Evolutionary conservation across 2,329 filamentous ascomycete genomes (phyloP).

Genomic region (Mycocentrospora acerina): DNA sequence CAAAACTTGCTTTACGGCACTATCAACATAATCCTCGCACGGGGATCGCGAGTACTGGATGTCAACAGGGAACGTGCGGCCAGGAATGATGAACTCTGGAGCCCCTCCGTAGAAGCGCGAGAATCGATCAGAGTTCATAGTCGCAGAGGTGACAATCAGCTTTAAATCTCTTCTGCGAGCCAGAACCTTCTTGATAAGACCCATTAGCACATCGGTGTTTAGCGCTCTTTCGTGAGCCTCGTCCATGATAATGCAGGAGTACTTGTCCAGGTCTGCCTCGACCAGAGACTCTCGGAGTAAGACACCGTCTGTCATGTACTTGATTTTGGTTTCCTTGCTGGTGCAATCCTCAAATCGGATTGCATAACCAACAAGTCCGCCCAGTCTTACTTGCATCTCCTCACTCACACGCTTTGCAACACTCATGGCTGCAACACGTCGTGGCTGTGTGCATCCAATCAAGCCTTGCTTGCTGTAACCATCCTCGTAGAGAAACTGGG

Average conservation of each 20-base stretch:
- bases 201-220: constrained; percentile 97
- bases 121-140: constrained; percentile 97
- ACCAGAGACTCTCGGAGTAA: constrained; percentile 89
- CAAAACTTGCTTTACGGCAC: constrained; percentile 91
- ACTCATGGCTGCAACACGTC: constrained; percentile 97
- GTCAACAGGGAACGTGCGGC: constrained; percentile 94
- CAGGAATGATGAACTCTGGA: constrained; percentile 94
- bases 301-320: constrained; percentile 99
- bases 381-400: constrained; percentile 94
- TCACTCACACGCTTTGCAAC: constrained; percentile 97
- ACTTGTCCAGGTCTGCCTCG: constrained; percentile 89
- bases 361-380: constrained; percentile 87
- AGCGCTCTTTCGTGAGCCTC: constrained; percentile 96
- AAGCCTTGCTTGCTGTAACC: constrained; percentile 85
- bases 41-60: constrained; percentile 93
- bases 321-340: constrained; percentile 91
- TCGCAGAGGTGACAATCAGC: constrained; percentile 95
- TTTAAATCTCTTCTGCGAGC: constrained; percentile 88
- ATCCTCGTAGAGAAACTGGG: constrained; percentile 94
- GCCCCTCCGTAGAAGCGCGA: constrained; percentile 95
- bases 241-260: constrained; percentile 99
- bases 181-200: constrained; percentile 94
- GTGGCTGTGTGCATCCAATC: constrained; percentile 95
- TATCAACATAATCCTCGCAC: constrained; percentile 97
- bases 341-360: constrained; percentile 99